Percentiles rank a stretch among this genome's conserved stretches.
phyloP scores from a whole-genome alignment of 257 asterid species.

The Parsonsia alboflavescens region DNA sequence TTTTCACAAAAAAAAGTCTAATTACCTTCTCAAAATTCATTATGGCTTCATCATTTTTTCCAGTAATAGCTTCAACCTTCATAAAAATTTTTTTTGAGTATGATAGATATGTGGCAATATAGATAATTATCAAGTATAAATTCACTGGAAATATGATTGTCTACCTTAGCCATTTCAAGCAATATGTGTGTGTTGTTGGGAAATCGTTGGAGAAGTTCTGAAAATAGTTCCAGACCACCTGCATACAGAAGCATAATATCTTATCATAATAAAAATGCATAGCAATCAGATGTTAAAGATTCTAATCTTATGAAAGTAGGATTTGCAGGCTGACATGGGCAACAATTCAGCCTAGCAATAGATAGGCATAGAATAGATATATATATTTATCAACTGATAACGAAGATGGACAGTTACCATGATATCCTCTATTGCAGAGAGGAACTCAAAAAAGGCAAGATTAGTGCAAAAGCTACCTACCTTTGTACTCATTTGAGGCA shows the following conservation, averaged over 20 bases:
- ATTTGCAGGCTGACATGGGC: background rate
- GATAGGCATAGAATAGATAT: background rate
- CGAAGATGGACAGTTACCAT: background rate
- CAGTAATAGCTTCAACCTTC: slow-evolving; percentile 85
- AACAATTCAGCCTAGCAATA: slow-evolving; percentile 1
- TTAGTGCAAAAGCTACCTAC: slow-evolving; percentile 37
- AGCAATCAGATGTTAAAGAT: background rate
- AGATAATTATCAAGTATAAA: background rate
- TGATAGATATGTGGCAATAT: background rate
- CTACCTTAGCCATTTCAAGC: slow-evolving; percentile 98
- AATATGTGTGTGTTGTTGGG: slow-evolving; percentile 80
- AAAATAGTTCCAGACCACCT: slow-evolving; percentile 88
- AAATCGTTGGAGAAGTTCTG: slow-evolving; percentile 90
- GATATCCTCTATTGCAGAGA: background rate
- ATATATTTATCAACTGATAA: background rate
- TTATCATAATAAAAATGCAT: background rate
- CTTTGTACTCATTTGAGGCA: slow-evolving; percentile 93
- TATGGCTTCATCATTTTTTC: slow-evolving; percentile 90
- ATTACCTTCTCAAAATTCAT: slow-evolving; percentile 82
- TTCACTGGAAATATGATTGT: slow-evolving; percentile 14
- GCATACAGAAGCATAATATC: slow-evolving; percentile 16
- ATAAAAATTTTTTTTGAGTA: background rate
- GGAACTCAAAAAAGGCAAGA: background rate
- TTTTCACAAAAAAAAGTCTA: slow-evolving; percentile 11
- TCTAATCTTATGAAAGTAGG: background rate